Base-by-base conservation (phyloP, 768 basidiomycete genomes). In the Trametes cinnabarina region DNA sequence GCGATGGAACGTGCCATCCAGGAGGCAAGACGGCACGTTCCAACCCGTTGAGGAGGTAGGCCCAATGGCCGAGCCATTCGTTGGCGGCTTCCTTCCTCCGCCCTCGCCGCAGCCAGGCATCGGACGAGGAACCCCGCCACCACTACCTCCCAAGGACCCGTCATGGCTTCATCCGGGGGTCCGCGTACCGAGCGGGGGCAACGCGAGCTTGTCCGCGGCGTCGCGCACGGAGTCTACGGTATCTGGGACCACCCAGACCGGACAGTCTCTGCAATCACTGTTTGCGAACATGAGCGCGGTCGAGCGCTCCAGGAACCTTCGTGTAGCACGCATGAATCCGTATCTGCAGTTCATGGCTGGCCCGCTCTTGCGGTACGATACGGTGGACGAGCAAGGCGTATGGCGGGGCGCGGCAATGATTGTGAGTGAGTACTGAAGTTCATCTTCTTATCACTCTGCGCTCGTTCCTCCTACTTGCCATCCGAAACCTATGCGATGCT, bases 271-370 rank as follows among this genome's bases (percentile, higher is more conserved):
- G 42, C 44, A 44, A 32, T 49, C 56, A 40, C n/a, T 63, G 62
- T 37, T 72, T 51, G 75, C 81, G 8, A 77, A 74, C 30, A 74
- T 88, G 71, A 76, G 74, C 40, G 80, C 89, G 0, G 79, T 84
- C 35, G 87, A 92, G 63, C 77, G 89, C 43, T 84, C 90, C n/a
- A 73, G 81, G 47, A 72, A 75, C 7, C 74, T 86, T 35, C 76
- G 77, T 49, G 76, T 82, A 6, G 82, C 82, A 19, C 77, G 83
- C 40, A 95, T 91, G 89, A 73, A 86, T 20, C 94, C 94, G 9
- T 82, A 89, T 71, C 79, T 97, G 25, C 87, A 90, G 79, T 82
- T 95, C 66, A 94, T 96, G 92, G 92, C 90, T 55, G 94, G 94
- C 0, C 94, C 94, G 20, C 76, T 98, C 17, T 73, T 98, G 60